Evolutionary conservation across 768 basidiomycete genomes (phyloP).

Genomic region (Lentinus tigrinus): DNA sequence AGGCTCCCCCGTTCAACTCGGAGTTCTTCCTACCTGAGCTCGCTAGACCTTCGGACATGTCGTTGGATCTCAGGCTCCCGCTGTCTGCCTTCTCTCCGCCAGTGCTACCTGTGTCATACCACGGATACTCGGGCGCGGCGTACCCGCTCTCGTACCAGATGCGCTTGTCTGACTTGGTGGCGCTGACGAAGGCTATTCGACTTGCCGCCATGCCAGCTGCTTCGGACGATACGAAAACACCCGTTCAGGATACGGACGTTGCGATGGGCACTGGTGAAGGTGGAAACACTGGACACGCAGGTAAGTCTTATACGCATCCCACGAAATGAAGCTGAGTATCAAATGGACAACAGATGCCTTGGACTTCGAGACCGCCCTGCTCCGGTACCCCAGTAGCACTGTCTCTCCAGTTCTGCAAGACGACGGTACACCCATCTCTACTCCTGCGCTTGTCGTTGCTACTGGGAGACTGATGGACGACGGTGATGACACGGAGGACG

Average conservation of each 20-base stretch:
- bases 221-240: background rate
- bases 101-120: background rate
- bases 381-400: background rate
- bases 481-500: slow-evolving; percentile 7
- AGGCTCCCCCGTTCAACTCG: slow-evolving; percentile 2
- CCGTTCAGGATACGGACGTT: background rate
- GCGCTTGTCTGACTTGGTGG: slow-evolving; percentile 13
- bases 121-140: background rate
- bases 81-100: background rate
- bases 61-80: slow-evolving; percentile 1
- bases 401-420: background rate
- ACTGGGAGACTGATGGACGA: background rate
- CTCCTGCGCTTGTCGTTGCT: background rate
- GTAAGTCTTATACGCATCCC: too few species aligned
- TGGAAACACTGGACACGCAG: too few species aligned
- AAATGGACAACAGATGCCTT: too few species aligned
- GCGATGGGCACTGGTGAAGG: too few species aligned
- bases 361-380: too few species aligned
- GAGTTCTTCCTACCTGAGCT: background rate
- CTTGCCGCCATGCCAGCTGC: background rate
- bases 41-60: background rate
- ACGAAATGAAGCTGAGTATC: too few species aligned
- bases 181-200: slow-evolving; percentile 13
- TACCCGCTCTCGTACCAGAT: slow-evolving; percentile 19
- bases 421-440: background rate